Conservation (phyloP, 2,329 filamentous ascomycete species). For the Scedosporium dehoogii region DNA sequence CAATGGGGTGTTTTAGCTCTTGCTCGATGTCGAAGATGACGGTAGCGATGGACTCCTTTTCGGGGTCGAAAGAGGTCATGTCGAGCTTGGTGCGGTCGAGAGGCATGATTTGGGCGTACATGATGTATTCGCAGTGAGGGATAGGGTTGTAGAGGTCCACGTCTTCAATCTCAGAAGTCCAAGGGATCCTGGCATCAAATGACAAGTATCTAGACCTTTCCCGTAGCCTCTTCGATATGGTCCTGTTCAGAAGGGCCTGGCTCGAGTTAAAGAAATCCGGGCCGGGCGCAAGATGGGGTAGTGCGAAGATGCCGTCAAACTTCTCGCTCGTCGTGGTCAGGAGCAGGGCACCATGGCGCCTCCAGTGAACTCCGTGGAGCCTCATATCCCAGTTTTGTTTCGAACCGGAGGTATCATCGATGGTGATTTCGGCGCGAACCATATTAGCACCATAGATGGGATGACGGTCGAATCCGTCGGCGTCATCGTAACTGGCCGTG, state of each 20-base stretch:
- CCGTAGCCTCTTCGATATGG: conserved; percentile 57
- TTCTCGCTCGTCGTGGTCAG: conserved; percentile 89
- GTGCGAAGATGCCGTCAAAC: conserved; percentile 80
- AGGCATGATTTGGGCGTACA: conserved; percentile 72
- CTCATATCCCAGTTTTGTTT: conserved; percentile 72
- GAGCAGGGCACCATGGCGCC: conserved; percentile 66
- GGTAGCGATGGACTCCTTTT: conserved; percentile 22
- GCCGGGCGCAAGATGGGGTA: conserved; percentile 69
- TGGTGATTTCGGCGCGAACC: conserved; percentile 57
- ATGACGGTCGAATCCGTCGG: conserved; percentile 34
- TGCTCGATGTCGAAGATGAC: conserved; percentile 47
- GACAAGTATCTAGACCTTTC: conserved; percentile 47
- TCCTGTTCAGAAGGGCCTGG: conserved; percentile 60
- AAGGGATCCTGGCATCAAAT: conserved; percentile 57
- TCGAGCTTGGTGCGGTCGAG: conserved; percentile 28
- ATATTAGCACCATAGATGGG: conserved; percentile 43
- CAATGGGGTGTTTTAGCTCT: conserved; percentile 52
- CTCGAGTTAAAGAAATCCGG: conserved; percentile 47
- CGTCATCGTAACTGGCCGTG: conserved; percentile 21
- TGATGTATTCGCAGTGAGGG: conserved; percentile 80
- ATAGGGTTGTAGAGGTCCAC: conserved; percentile 46
- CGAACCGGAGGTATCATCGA: conserved; percentile 58
- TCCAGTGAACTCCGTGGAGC: conserved; percentile 79
- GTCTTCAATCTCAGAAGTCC: conserved; percentile 60
- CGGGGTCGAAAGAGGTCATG: conserved; percentile 19